Conservation (phyloP, 352 stramenopile genomes). For the Pythium rhizo-oryzae region DNA sequence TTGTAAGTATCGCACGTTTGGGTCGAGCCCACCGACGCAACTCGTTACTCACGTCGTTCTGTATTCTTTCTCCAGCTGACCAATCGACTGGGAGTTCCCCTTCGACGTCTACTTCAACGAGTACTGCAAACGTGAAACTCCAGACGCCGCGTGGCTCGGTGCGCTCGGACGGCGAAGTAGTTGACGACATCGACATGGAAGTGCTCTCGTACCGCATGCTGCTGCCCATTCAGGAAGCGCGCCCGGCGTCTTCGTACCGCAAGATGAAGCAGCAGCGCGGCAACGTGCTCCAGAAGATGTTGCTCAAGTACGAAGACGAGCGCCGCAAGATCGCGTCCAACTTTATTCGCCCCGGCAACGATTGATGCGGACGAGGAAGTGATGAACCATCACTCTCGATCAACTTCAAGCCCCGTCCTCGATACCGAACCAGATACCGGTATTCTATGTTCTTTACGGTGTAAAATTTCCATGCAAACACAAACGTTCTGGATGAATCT, state of each 20-base stretch:
- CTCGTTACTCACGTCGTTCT: background rate
- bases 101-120: background rate
- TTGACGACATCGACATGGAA: constrained; percentile 43
- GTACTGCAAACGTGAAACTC: background rate
- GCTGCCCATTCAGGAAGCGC: constrained; percentile 51
- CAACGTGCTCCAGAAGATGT: constrained; percentile 65
- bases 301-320: constrained; percentile 42
- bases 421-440: constrained; percentile 3
- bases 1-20: no score
- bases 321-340: constrained; percentile 19
- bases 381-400: constrained; percentile 24
- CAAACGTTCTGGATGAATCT: constrained; percentile 13
- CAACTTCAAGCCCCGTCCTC: constrained; percentile 24
- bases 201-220: constrained; percentile 64
- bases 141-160: constrained; percentile 13
- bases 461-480: background rate
- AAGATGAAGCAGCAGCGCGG: constrained; percentile 36
- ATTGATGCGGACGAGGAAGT: background rate
- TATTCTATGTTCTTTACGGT: constrained; percentile 6
- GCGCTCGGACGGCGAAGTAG: constrained; percentile 37
- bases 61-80: background rate
- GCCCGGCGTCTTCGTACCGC: constrained; percentile 45
- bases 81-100: background rate
- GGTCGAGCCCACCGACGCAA: no score
- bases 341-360: background rate